Evolutionary conservation across 352 stramenopile genomes (phyloP).

Genomic region (Globisporangium carolinianum): DNA sequence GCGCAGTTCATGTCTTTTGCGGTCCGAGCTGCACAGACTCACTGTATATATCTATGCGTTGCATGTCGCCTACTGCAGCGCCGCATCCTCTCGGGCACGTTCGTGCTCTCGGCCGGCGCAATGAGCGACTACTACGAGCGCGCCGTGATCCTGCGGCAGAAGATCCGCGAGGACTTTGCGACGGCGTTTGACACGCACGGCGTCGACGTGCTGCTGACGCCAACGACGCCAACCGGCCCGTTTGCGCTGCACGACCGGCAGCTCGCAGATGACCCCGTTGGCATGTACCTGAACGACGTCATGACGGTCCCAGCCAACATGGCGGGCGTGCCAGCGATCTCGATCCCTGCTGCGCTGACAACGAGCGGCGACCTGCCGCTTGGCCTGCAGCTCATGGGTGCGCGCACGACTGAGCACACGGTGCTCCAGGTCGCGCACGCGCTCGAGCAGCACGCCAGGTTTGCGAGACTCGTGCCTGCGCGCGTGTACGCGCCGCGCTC

Average conservation of each 20-base stretch:
- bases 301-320: constrained; percentile 90
- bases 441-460: constrained; percentile 50
- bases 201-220: constrained; percentile 83
- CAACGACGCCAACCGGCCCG: constrained; percentile 78
- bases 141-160: constrained; percentile 70
- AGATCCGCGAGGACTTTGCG: constrained; percentile 74
- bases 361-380: constrained; percentile 52
- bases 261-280: constrained; percentile 59
- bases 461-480: constrained; percentile 33
- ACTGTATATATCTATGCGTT: neutral
- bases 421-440: constrained; percentile 57
- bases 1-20: neutral
- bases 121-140: constrained; percentile 89
- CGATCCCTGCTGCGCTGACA: constrained; percentile 62
- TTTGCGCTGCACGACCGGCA: constrained; percentile 59
- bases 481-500: constrained; percentile 36
- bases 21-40: neutral
- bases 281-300: constrained; percentile 90
- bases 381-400: constrained; percentile 74
- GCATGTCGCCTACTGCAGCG: constrained; percentile 23
- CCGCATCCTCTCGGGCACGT: constrained; percentile 88
- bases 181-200: constrained; percentile 41
- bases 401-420: constrained; percentile 47
- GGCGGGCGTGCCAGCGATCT: constrained; percentile 81
- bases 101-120: constrained; percentile 82